Conservation (phyloP, 495 filamentous ascomycete species). For the Thozetella sp. region DNA sequence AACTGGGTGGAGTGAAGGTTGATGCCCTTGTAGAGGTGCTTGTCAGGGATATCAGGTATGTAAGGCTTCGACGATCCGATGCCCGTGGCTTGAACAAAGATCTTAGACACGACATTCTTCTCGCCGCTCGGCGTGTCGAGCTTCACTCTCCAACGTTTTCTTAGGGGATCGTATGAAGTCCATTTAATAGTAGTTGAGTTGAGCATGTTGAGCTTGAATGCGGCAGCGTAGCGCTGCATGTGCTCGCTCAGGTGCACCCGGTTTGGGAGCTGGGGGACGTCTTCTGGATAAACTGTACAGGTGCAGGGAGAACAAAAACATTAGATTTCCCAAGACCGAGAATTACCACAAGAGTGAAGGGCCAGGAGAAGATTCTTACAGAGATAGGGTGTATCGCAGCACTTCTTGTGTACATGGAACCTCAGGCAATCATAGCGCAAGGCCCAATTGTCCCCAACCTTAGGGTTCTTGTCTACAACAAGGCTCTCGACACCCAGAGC, state of each 20-base stretch:
- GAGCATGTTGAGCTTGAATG: conserved; percentile 29
- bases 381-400: conserved; percentile 25
- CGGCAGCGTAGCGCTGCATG: conserved; percentile 15
- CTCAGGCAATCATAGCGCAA: conserved; percentile 29
- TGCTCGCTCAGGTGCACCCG: conserved; percentile 27
- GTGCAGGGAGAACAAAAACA: no score
- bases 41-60: conserved; percentile 16
- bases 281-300: conserved; percentile 14
- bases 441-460: conserved; percentile 34
- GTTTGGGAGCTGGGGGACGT: conserved; percentile 13
- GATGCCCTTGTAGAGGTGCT: conserved; percentile 20
- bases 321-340: no score
- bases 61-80: conserved; percentile 21
- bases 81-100: conserved; percentile 35
- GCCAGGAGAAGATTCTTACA: conserved; percentile 10
- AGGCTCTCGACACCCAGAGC: conserved; percentile 31
- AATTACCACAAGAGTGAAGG: neutral
- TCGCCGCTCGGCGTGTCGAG: conserved; percentile 9
- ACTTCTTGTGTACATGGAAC: conserved; percentile 28
- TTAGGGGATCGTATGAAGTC: conserved; percentile 16
- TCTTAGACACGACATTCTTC: conserved; percentile 16
- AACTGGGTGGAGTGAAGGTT: conserved; percentile 25
- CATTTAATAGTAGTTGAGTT: conserved; percentile 22
- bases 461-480: conserved; percentile 27
- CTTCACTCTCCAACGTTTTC: conserved; percentile 20